A percentile compares a stretch with the other conserved stretches of the same genome.
These are phyloP conservation scores for Daldinia sp. DNA, from an alignment of 2,329 filamentous ascomycete genomes.

Conservation along the genomic window DNA sequence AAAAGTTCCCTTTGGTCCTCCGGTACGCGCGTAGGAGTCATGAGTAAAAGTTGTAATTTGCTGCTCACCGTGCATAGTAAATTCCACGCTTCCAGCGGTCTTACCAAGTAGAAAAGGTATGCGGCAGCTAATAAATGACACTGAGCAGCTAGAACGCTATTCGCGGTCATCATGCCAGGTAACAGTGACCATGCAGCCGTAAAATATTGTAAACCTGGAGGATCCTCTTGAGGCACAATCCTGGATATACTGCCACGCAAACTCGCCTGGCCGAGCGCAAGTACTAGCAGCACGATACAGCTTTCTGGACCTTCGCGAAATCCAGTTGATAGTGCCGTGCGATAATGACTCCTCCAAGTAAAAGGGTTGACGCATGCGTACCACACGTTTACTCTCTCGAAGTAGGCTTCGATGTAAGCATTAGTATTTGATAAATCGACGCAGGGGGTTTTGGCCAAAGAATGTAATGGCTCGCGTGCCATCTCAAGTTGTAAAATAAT, in stretches of 20 bases:
- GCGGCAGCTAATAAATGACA: conserved; percentile 84
- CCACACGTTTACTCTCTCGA: conserved; percentile 85
- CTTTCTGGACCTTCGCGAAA: conserved; percentile 85
- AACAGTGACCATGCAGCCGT: conserved; percentile 83
- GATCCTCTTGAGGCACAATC: conserved; percentile 75
- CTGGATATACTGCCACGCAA: conserved; percentile 81
- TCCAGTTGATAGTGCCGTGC: conserved; percentile 78
- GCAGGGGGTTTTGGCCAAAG: conserved; percentile 71
- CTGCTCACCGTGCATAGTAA: conserved; percentile 83
- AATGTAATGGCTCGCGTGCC: conserved; percentile 79
- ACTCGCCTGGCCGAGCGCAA: conserved; percentile 82
- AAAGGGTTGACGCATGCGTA: conserved; percentile 88
- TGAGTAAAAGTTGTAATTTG: conserved; percentile 82
- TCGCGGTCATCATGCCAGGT: conserved; percentile 82
- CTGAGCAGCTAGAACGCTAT: conserved; percentile 81
- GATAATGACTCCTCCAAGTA: conserved; percentile 81
- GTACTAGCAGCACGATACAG: conserved; percentile 82
- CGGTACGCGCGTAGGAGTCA: conserved; percentile 77
- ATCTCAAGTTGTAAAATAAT: conserved; percentile 86
- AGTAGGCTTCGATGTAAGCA: conserved; percentile 82
- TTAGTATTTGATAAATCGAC: conserved; percentile 80
- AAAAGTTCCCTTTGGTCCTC: conserved; percentile 77
- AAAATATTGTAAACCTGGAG: conserved; percentile 83
- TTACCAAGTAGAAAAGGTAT: conserved; percentile 85
- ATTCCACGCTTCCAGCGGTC: conserved; percentile 86